Evolutionary conservation across 768 basidiomycete genomes (phyloP).

Genomic region (Pulveroboletus ravenelii): DNA sequence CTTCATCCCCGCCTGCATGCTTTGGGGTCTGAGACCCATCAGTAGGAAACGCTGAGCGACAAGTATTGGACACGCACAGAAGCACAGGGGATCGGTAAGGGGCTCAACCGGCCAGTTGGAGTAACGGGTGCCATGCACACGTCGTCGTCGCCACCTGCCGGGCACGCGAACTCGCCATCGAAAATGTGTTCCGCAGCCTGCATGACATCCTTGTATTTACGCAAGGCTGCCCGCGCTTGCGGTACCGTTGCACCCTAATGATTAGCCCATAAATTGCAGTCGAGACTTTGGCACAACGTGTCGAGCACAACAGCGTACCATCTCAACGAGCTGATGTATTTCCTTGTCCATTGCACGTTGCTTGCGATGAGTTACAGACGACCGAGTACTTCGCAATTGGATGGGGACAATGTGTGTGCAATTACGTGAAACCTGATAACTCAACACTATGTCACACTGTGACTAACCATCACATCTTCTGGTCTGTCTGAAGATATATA

Average conservation of each 20-base stretch:
- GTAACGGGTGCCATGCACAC: slow-evolving; percentile 39
- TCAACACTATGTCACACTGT: slow-evolving; percentile 21
- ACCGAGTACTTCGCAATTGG: not conserved
- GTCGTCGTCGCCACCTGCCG: slow-evolving; percentile 51
- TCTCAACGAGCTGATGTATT: slow-evolving; percentile 59
- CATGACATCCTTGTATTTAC: slow-evolving; percentile 84
- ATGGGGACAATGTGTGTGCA: slow-evolving; percentile 11
- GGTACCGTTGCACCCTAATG: slow-evolving; percentile 73
- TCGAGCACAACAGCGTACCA: slow-evolving; percentile 34
- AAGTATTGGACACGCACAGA: slow-evolving; percentile 15
- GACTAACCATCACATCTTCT: slow-evolving; percentile 15
- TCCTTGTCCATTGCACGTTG: slow-evolving; percentile 44
- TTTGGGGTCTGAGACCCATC: slow-evolving; percentile 51
- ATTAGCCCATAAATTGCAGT: slow-evolving; percentile 1
- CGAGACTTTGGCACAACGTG: not conserved
- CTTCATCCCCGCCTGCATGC: slow-evolving; percentile 48
- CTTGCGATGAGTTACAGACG: not conserved
- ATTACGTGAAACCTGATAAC: slow-evolving; percentile 21
- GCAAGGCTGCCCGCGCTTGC: slow-evolving; percentile 81
- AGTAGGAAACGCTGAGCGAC: not conserved
- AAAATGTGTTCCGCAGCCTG: slow-evolving; percentile 84
- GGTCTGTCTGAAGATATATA: not conserved
- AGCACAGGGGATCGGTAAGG: slow-evolving; percentile 23
- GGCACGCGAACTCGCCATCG: slow-evolving; percentile 76
- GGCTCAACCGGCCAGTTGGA: slow-evolving; percentile 24